Evolutionary conservation across 495 filamentous ascomycete genomes (phyloP), one percentile per base, ranked within the genome.

Genomic region (Aspergillus avenaceus): DNA sequence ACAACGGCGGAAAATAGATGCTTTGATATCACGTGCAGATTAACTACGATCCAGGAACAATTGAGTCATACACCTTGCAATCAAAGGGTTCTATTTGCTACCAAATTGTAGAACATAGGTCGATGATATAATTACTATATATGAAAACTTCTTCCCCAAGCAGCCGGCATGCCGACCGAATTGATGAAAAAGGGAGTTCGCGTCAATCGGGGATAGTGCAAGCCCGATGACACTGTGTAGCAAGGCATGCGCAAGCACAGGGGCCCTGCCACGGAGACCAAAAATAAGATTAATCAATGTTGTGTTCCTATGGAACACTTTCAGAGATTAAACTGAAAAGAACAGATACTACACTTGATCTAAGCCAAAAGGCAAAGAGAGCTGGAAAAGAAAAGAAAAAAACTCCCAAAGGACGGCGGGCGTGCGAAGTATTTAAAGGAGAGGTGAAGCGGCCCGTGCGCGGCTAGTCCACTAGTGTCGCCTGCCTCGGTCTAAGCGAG

Each of bases 341-440:
- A 95, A 95, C 89, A 95, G 89, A 93, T 95, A 93, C 88, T 92
- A 93, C 88, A 93, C 89, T 91, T 92, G 89, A 93, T 92, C 88
- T 93, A 72, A 76, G 77, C 75, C 70, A 76, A 73, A 69, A 69
- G 75, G 70, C 72, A 78, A 78, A 74, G 76, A 80, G 73, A 80
- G 72, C 73, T 79, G 65, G 66, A 73, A 56, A 74, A 75, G 64
- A 70, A 71, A 75, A 69, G 67, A 65, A 73, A 68, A 64, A 69
- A 70, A 66, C 56, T 50, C 40, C 22, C 36, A 62, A 69, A 67
- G 52, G n/a, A 29, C 3, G 50, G 48, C 25, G 47, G 54, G 58
- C 12, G 54, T 26, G 22, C 16, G 28, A 22, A 24, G 32, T 54
- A 53, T 73, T 60, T 77, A 77, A 71, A 66, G 22, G 0, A 5